Base-by-base conservation (phyloP, 768 basidiomycete species). In the Trametes elegans region DNA sequence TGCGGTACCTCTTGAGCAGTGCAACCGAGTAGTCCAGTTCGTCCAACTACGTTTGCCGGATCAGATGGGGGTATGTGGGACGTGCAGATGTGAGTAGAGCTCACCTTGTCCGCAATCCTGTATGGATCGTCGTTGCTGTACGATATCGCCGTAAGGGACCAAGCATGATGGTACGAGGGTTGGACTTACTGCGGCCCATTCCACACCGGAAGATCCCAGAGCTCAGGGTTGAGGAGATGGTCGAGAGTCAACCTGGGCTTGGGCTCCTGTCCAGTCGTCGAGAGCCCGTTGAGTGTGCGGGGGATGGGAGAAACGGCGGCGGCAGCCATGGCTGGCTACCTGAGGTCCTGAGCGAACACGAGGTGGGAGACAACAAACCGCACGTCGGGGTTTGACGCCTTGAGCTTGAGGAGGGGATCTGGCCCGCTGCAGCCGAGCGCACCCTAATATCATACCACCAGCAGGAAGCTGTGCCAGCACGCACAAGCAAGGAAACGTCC, bases 141-240 rank as follows among this genome's bases (percentile, higher is more conserved):
- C 32, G 27, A 42, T 42, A 44, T 27, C 27, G 32, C 14, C 32
- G 14, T 40, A 21, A 50, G 47, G n/a, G 35, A 4, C 11, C 34
- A 23, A 38, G 31, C 32, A 11, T 26, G 14, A 23, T 6, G 5
- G 10, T 13, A 24, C 13, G 7, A 11, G 23, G 18, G 31, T 31
- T 39, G 28, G n/a, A 58, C 62, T 56, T 38, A 63, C 62, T 54
- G 40, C 8, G 62, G 34, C 14, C 55, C 58, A 35, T 62, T 53
- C 64, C 60, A 62, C 35, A 57, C 63, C 7, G 67, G 67, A 0
- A 68, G 59, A 39, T 62, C 57, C 67, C 67, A 68, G 7, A 55
- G 19, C 32, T 51, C 43, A 5, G 59, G 62, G 27, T 65, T 44
- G 9, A 68, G 57, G 18, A 68, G 35, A 26, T 59, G 58, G 3